phyloP scores from a whole-genome alignment of 2,329 filamentous ascomycete genomes.

The Thielaviopsis musarum region DNA sequence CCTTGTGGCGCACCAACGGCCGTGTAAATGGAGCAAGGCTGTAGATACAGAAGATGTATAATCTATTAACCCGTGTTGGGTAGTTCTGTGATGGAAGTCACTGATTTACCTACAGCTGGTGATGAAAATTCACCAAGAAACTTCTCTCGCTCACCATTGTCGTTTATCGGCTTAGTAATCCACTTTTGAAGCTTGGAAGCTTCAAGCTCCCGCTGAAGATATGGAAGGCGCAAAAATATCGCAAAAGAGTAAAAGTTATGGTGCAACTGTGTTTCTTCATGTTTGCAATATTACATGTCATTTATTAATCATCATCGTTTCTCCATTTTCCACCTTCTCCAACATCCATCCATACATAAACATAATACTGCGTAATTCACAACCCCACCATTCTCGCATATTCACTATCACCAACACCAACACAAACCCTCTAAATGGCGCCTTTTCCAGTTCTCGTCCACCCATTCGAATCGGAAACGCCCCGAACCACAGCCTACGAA shows the following conservation, averaged over 20 bases:
- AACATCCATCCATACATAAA: background rate
- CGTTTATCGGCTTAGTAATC: background rate
- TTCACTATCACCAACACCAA: background rate
- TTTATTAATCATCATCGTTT: background rate
- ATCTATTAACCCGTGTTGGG: background rate
- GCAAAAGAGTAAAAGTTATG: background rate
- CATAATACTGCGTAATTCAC: background rate
- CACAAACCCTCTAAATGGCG: slow-evolving; percentile 3
- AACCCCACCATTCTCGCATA: background rate
- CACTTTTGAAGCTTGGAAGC: background rate
- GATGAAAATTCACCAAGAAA: background rate
- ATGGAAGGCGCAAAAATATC: background rate
- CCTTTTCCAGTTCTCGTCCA: slow-evolving; percentile 30
- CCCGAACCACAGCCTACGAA: slow-evolving; percentile 30
- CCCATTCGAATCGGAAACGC: slow-evolving; percentile 25
- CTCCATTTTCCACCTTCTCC: background rate
- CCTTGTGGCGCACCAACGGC: background rate
- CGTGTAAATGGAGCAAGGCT: background rate
- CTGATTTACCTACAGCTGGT: background rate
- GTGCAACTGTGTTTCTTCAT: too few relatives aligned
- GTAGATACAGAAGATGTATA: background rate
- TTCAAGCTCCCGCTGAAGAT: background rate
- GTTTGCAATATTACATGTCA: background rate
- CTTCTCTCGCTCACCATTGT: background rate
- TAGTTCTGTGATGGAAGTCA: background rate